Conservation (phyloP, 202 grass and related monocot species). For the Dendrocalamus latiflorus region DNA sequence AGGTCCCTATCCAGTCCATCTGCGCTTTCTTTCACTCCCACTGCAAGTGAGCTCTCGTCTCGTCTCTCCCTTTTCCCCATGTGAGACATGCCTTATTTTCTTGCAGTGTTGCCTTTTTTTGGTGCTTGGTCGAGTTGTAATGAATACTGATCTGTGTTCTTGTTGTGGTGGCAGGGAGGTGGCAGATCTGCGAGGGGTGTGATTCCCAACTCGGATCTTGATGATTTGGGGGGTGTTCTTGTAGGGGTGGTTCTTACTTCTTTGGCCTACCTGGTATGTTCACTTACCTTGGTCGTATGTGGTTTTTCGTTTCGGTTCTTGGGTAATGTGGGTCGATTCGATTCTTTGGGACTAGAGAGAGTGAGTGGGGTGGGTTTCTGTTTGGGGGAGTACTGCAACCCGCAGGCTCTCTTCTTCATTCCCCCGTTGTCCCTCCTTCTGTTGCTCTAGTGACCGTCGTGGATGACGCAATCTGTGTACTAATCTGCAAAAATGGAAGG, state of each 20-base stretch:
- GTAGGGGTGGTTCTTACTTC: background rate
- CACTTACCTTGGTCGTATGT: background rate
- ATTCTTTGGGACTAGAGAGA: background rate
- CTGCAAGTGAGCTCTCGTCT: background rate
- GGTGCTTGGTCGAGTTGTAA: background rate
- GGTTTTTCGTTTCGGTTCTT: background rate
- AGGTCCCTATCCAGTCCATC: slow-evolving; percentile 5
- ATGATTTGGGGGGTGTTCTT: slow-evolving; percentile 5
- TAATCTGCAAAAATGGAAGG: background rate
- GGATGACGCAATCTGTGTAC: background rate
- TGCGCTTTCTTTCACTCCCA: background rate
- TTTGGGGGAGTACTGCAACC: slow-evolving; percentile 10
- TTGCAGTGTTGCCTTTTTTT: background rate
- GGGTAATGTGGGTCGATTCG: slow-evolving; percentile 26
- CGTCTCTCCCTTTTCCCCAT: background rate
- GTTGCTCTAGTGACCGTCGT: background rate
- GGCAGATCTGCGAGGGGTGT: slow-evolving; percentile 29
- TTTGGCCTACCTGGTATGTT: background rate
- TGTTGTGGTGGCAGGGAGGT: slow-evolving; percentile 4
- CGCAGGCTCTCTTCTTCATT: background rate
- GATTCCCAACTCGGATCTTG: slow-evolving; percentile 2
- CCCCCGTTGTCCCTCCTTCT: background rate
- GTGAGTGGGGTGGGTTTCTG: slow-evolving; percentile 1
- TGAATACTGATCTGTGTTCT: slow-evolving; percentile 28
- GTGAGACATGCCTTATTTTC: background rate